Conservation (phyloP, 192 early-diverging fungal species). For the Podila epicladia region DNA sequence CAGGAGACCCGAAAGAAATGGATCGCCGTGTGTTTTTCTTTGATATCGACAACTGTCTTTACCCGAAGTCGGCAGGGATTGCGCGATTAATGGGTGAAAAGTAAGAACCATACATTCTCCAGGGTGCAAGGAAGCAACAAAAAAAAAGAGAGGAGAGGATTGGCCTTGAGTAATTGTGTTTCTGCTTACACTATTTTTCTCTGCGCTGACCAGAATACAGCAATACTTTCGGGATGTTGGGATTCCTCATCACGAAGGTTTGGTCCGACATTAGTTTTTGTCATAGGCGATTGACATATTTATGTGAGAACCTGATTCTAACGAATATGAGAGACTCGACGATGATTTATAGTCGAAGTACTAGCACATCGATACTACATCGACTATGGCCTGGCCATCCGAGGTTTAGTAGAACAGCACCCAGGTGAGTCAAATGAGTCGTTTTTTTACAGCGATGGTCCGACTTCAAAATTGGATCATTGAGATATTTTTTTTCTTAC, state of each 20-base stretch:
- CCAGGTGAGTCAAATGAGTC: conserved; percentile 9
- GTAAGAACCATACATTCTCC: conserved; percentile 12
- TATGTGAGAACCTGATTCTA: not conserved
- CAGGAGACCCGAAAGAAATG: not conserved
- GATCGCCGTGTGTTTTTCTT: conserved; percentile 73
- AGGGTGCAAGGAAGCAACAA: not conserved
- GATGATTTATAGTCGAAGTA: conserved; percentile 26
- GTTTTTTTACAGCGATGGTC: not conserved
- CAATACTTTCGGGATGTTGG: conserved; percentile 67
- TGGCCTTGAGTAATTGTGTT: not conserved
- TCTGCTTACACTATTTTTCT: not conserved
- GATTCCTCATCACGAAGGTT: conserved; percentile 63
- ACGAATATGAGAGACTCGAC: not conserved
- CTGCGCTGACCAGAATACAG: conserved; percentile 55
- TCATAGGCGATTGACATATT: too few relatives aligned
- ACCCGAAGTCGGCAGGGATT: conserved; percentile 64
- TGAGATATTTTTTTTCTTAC: not conserved
- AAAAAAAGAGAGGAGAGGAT: not conserved
- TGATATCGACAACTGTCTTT: conserved; percentile 86
- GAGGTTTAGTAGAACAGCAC: conserved; percentile 77
- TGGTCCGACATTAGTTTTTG: not conserved
- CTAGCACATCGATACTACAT: conserved; percentile 70
- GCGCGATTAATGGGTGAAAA: conserved; percentile 62
- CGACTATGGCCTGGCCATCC: conserved; percentile 77
- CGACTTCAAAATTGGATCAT: not conserved